Base-by-base conservation (phyloP, 1,284 basidiomycete genomes). In the Coniferiporia weirii region DNA sequence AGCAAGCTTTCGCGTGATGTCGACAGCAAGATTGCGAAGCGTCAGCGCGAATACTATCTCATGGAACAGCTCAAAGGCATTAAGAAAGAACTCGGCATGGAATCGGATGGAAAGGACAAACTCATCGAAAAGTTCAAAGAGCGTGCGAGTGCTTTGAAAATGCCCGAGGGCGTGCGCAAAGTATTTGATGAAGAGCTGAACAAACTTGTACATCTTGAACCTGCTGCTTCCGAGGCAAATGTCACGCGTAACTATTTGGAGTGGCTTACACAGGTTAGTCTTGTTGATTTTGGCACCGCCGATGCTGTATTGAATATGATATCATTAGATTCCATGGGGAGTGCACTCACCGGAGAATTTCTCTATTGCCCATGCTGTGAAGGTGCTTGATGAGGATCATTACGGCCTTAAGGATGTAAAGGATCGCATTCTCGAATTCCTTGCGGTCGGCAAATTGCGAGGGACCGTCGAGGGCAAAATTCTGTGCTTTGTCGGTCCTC, bases 21-120 rank as follows among this genome's bases (percentile, higher is more conserved):
- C 20, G 95, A 99, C 71, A 85, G 78, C 77, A 98, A 98, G 79
- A 98, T 99, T 63, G 94, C 94, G 52, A 98, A 98, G 74, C 82
- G 95, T 13, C 96, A 99, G 72, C 80, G 95, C 61, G 97, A 99
- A 76, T 98, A 97, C 71, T 98, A 97, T 73, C 79, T 99, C 60
- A 95, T 94, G 91, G 97, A 99, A 73, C 97, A 99, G 75, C 83
- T 99, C 63, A 98, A 97, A 75, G 95, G 93, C 1, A 99, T 99
- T 76, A 98, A 99, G 80, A 97, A 96, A 78, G 97, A 98, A 75
- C 81, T 99, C 6, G 96, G 96, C 4, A 93, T 98, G 84, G 94
- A 96, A 74, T 89, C 87, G 36, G 96, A 99, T 67, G 96, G 96
- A 44, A 98, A 98, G 78, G 96, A 98, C 76, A 97, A 95, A 75